phyloP scores from a whole-genome alignment of 495 filamentous ascomycete species.

The Penicillium longicatenatum region DNA sequence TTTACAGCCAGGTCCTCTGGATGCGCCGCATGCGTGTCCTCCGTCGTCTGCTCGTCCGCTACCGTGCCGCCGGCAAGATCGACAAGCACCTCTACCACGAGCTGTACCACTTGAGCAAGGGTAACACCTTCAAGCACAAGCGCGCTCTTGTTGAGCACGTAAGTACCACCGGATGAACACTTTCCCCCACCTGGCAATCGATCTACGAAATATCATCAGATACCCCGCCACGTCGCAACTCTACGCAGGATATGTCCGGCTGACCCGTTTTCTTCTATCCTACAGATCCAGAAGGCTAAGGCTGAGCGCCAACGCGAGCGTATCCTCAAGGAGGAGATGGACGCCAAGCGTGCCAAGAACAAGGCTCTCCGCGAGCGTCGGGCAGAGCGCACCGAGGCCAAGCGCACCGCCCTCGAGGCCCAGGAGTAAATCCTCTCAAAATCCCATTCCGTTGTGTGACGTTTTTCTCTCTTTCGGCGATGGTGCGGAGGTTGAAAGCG shows the following conservation, averaged over 20 bases:
- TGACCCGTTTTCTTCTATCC: conserved; percentile 30
- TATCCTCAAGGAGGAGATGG: conserved; percentile 97
- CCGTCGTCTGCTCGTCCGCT: conserved; percentile 97
- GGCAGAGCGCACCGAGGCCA: conserved; percentile 80
- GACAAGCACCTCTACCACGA: conserved; percentile 99
- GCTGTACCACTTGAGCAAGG: conserved; percentile 99
- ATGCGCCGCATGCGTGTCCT: conserved; percentile 99
- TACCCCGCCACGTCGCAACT: not conserved
- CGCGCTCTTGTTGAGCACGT: conserved; percentile 98
- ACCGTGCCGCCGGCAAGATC: conserved; percentile 99
- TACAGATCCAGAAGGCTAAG: conserved; percentile 99
- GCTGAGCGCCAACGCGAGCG: conserved; percentile 96
- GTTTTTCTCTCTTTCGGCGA: conserved; percentile 39
- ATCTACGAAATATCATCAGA: not conserved
- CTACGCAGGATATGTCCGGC: conserved; percentile 10
- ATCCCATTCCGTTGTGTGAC: conserved; percentile 36
- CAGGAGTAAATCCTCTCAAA: conserved; percentile 58
- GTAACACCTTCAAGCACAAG: conserved; percentile 99
- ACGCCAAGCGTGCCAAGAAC: conserved; percentile 98
- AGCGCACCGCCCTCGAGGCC: conserved; percentile 82
- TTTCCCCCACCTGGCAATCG: not conserved
- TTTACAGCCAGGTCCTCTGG: conserved; percentile 86
- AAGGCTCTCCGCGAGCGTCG: conserved; percentile 98
- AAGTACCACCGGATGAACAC: conserved; percentile 49
- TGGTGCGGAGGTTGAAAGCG: conserved; percentile 48